Base-by-base conservation (phyloP, 257 asterid genomes). In the Plectranthus barbatus region DNA sequence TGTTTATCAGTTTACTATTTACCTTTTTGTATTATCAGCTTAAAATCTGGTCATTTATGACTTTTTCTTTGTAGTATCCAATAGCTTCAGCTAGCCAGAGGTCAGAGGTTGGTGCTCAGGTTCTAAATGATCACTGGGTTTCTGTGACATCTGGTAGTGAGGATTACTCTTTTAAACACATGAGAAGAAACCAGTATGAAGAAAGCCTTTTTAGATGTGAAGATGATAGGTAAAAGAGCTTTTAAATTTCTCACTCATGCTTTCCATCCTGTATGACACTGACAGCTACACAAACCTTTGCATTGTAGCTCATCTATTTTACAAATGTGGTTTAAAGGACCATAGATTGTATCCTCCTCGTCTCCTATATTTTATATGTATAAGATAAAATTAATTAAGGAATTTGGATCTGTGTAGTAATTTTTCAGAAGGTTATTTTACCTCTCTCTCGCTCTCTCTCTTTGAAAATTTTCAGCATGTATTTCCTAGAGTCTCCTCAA, bases 111-210 rank as follows among this genome's bases (percentile, higher is more conserved):
- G 97, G 95, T 62, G 80, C 82, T 56, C 87, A 81, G 80, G 97
- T 93, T 55, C 74, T 93, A 49, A 93, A 93, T 66, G 95, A 93
- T 60, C 86, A 81, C 59, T 93, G 95, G 96, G 99, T 93, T 47
- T 93, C 99, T 70, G 99, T 93, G 76, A 93, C 99, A 61, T 93
- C 96, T 61, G 99, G 99, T 60, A 93, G 99, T 76, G 99, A 93
- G 79, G 99, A 93, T 77, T 93, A 93, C 79, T 93, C 99, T 7
- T 93, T 93, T 69, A 93, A 90, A 59, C 96, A 93, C 80, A 93
- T 93, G 97, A 80, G 97, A 52, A 81, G 90, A 76, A 93, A 93
- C 79, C 99, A 90, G 72, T 93, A 87, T 55, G 99, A 93, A 69
- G 99, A 93, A 82, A 90, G 96, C 81, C 88, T 93, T 60, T 93